These are phyloP conservation scores for Plasmodium yoelii DNA, from an alignment of 169 alveolate genomes.

Conservation along the genomic window DNA sequence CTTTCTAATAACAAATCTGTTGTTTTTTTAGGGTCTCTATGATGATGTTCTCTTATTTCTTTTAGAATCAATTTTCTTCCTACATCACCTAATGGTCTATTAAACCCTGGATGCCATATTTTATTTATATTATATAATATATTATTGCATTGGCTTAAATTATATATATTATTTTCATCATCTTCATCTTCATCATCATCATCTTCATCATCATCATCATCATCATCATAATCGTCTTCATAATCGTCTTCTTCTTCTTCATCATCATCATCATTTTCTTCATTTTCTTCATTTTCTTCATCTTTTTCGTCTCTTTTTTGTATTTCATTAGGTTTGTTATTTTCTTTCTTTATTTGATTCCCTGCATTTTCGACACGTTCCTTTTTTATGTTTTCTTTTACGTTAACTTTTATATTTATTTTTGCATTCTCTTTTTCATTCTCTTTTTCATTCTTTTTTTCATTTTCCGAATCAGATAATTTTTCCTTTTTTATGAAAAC, in stretches of 20 bases:
- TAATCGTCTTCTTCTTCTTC: neutral
- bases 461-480: neutral
- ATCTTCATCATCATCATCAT: neutral
- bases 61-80: constrained; percentile 43
- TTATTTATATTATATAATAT: constrained; percentile 19
- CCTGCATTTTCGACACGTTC: neutral
- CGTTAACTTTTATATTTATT: neutral
- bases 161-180: neutral
- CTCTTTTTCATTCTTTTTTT: no score
- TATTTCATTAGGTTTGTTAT: neutral
- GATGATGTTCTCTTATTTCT: constrained; percentile 56
- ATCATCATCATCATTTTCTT: neutral
- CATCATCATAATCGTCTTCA: neutral
- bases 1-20: neutral
- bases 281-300: neutral
- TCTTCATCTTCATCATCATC: neutral
- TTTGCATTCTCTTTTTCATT: neutral
- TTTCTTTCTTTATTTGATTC: neutral
- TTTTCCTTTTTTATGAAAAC: neutral
- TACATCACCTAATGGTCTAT: constrained; percentile 54
- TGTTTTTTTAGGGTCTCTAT: constrained; percentile 36
- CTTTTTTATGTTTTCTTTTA: neutral
- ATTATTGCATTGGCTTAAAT: constrained; percentile 14
- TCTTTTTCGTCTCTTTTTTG: neutral
- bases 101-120: constrained; percentile 33